Evolutionary conservation across 805 yeast species (phyloP), one percentile per base, ranked within the genome.

Genomic region (Hanseniaspora valbyensis): DNA sequence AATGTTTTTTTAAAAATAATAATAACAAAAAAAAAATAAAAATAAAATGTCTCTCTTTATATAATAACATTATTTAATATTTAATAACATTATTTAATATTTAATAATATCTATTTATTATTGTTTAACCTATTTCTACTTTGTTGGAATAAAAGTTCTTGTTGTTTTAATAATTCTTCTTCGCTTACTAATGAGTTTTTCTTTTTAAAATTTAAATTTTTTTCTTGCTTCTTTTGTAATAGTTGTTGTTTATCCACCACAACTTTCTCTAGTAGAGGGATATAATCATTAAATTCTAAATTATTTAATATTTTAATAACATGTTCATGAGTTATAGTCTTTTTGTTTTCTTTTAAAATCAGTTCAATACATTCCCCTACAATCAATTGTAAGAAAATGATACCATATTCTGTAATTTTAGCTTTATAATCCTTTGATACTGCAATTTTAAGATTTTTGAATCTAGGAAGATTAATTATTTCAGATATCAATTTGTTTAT

Each of bases 291-390:
- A 65, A 87, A 92, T 25, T 95, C 98, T 50, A 92, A 71, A 59
- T 84, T 95, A 54, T 77, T 80, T 41, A 92, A 69, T 0, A 97
- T 96, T 60, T 81, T 83, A 55, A 90, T 75, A 34, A 92, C 96
- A 63, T 92, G 98, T 63, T 92, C 98, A 1, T 95, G 83, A 0
- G 96, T 95, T 40, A 92, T 92, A 2, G 98, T 92, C 66, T 92
- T 92, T 66, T 92, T 92, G 49, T 94, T 80, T 63, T 92, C 98
- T 59, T 83, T 83, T 59, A 92, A 90, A 54, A 92, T 82, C 64
- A 92, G 90, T 66, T 88, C 96, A 51, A 92, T 87, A 59, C 96
- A 88, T 65, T 96, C 90, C 62, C 92, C 96, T 40, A 95, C 90
- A 41, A 92, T 76, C 40, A 95, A 92, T 30, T 48, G 51, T 26